Evolutionary conservation across 108 stramenopile species (phyloP), one percentile per base, ranked within the genome.

Genomic region (Cyclotella baltica): DNA sequence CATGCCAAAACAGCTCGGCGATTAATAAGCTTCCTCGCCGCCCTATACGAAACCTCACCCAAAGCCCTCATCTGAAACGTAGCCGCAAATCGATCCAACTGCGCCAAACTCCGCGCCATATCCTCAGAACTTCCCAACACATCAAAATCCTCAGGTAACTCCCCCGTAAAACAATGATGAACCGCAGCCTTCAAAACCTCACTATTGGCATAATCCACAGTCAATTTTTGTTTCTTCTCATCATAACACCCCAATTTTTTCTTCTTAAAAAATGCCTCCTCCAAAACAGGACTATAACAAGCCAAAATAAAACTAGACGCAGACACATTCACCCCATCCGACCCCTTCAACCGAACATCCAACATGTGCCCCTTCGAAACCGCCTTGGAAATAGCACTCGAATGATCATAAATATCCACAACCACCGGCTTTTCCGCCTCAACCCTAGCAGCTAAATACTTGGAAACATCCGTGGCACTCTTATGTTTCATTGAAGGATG

Each of bases 1-100:
- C 89, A 89, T 50, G 89, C 89, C 83, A 89, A 70, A 5, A 83
- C 79, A 33, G 83, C 78, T 47, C 81, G 78, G 51, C 75, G 70
- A 38, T 83, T 75, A 28, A 84, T 86, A 2, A 86, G 71, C 38
- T 79, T 83, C 50, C 85, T 73, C 23, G 77, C 57, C 47, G 80
- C 72, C 64, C 73, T 67, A 27, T 86, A 76, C 0, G 80, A 67
- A 31, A 86, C 31, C 34, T 81, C 69, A 6, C 62, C 85, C 27
- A 89, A 50, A 2, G 67, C 85, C 18, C 40, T 51, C 35, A 89
- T 48, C 66, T 86, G 72, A 53, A 84, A 80, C 36, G 64, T 85
- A 30, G 84, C 65, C 5, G 89, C 87, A 18, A 87, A 86, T 52
- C 83, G 81, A 68, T 69, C 80, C 18, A 89, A 52, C 47, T 85